phyloP scores from a whole-genome alignment of 1,139 yeast species.

The Hanseniaspora sp. region DNA sequence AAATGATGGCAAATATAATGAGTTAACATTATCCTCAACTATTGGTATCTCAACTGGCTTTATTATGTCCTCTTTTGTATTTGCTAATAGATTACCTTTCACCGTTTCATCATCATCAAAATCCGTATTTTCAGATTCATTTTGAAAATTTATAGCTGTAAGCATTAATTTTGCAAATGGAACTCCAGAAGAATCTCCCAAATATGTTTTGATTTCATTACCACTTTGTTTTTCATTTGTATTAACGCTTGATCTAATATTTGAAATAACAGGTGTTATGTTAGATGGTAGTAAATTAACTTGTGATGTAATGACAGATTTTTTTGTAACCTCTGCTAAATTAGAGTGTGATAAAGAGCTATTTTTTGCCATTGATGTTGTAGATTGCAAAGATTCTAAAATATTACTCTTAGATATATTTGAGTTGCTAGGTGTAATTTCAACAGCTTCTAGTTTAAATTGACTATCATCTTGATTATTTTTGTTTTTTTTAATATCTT shows the following conservation, averaged over 20 bases:
- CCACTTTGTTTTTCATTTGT: not conserved
- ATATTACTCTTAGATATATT: constrained; percentile 11
- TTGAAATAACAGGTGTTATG: not conserved
- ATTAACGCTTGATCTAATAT: not conserved
- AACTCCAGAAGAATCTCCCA: constrained; percentile 49
- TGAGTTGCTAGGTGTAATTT: constrained; percentile 12
- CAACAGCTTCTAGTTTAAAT: not conserved
- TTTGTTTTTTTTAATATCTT: not conserved
- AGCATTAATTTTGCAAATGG: constrained; percentile 66
- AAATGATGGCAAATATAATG: constrained; percentile 49
- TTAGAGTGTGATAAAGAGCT: not conserved
- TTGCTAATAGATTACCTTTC: constrained; percentile 13
- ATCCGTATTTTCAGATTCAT: constrained; percentile 21
- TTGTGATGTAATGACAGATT: not conserved
- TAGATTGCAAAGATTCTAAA: constrained; percentile 1
- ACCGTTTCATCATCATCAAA: constrained; percentile 22
- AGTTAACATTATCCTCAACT: constrained; percentile 21
- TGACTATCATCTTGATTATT: not conserved
- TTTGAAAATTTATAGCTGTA: constrained; percentile 59
- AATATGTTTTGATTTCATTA: constrained; percentile 33
- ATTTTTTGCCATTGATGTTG: constrained; percentile 6
- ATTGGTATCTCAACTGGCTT: constrained; percentile 21
- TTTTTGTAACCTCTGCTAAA: not conserved
- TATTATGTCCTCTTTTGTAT: constrained; percentile 18
- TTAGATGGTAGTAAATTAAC: not conserved